Evolutionary conservation across 106 monocot species (phyloP).

Genomic region (Dendrobium officinale): DNA sequence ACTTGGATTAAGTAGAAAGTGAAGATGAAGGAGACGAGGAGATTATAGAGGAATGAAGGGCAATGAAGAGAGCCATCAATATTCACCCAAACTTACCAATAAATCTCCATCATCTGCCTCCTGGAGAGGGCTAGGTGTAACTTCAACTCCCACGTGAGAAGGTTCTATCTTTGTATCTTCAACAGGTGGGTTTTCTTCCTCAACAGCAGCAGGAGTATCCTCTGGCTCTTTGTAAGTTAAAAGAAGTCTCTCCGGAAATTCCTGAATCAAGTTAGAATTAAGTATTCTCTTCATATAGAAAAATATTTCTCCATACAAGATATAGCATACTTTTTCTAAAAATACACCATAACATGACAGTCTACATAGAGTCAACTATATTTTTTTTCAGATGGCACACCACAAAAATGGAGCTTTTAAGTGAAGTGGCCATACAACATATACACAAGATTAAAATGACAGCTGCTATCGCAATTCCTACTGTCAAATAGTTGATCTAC

Average conservation of each 20-base stretch:
- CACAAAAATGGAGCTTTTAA: not conserved
- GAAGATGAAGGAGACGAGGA: not conserved
- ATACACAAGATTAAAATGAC: not conserved
- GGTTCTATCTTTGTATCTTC: conserved; percentile 28
- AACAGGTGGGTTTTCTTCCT: conserved; percentile 31
- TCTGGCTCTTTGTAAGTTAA: conserved; percentile 91
- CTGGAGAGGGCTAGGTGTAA: conserved; percentile 19
- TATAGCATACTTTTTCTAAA: not conserved
- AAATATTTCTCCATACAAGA: not conserved
- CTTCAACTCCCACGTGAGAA: conserved; percentile 29
- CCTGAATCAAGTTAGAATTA: conserved; percentile 31
- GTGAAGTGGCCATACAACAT: not conserved
- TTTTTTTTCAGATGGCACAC: not conserved
- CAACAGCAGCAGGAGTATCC: conserved; percentile 20
- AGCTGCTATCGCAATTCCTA: not conserved
- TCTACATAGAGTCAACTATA: not conserved
- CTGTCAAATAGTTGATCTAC: not conserved
- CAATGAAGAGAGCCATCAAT: not conserved
- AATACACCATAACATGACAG: not conserved
- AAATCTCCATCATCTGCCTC: conserved; percentile 56
- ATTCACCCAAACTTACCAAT: conserved; percentile 31
- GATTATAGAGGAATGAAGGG: not conserved
- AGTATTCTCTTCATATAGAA: not conserved
- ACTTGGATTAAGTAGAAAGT: not conserved
- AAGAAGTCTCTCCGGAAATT: conserved; percentile 93